Percentiles rank a stretch among this genome's conserved stretches.
These are phyloP conservation scores for Xenoacremonium recifei DNA, from an alignment of 2,329 filamentous ascomycete genomes.

Conservation along the genomic window DNA sequence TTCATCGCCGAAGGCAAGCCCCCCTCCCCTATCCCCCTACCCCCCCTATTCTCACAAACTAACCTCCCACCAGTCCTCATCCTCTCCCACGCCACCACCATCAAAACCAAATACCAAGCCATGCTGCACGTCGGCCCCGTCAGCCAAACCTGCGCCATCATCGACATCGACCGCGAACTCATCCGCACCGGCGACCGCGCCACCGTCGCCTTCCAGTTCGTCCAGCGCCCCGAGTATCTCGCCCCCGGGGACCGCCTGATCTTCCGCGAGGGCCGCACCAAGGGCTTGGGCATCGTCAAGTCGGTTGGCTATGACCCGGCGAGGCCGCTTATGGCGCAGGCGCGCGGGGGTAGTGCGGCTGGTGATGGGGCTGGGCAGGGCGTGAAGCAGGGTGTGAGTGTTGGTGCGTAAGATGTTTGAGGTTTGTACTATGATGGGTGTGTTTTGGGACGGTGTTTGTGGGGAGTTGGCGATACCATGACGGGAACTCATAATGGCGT, in stretches of 20 bases:
- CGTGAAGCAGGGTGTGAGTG: slow-evolving; percentile 18
- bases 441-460: slow-evolving; percentile 2
- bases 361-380: slow-evolving; percentile 4
- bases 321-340: slow-evolving; percentile 38
- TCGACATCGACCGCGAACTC: slow-evolving; percentile 94
- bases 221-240: slow-evolving; percentile 91
- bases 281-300: slow-evolving; percentile 93
- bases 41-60: neutral
- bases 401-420: slow-evolving; percentile 14
- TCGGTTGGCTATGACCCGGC: slow-evolving; percentile 78
- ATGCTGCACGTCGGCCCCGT: slow-evolving; percentile 97
- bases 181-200: slow-evolving; percentile 95
- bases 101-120: slow-evolving; percentile 94
- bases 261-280: slow-evolving; percentile 92
- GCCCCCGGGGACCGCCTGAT: slow-evolving; percentile 84
- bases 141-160: slow-evolving; percentile 93
- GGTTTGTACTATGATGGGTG: neutral
- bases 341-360: slow-evolving; percentile 11
- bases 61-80: slow-evolving; percentile 66
- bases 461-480: slow-evolving; percentile 14
- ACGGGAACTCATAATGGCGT: slow-evolving; percentile 12
- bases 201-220: slow-evolving; percentile 89
- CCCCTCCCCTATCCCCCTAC: neutral
- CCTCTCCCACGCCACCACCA: slow-evolving; percentile 92
- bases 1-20: slow-evolving; percentile 72